phyloP scores from a whole-genome alignment of 2,329 filamentous ascomycete genomes.

The Neurospora crassa region DNA sequence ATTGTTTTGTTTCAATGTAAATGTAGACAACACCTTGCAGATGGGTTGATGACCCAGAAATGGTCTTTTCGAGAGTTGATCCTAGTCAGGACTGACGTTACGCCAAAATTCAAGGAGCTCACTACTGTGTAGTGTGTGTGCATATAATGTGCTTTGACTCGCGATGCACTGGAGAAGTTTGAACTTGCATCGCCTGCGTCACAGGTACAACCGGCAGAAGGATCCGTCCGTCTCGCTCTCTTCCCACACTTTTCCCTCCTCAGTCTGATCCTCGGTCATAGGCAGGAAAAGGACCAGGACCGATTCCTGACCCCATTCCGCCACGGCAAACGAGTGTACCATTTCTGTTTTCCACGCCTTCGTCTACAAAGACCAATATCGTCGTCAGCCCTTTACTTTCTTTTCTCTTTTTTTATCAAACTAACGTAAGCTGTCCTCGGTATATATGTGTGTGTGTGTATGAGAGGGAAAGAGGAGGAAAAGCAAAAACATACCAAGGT shows the following conservation, averaged over 20 bases:
- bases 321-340: conserved; percentile 10
- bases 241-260: neutral
- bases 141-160: too few relatives aligned
- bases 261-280: neutral
- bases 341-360: conserved; percentile 12
- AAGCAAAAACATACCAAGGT: conserved; percentile 9
- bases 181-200: too few relatives aligned
- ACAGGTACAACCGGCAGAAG: too few relatives aligned
- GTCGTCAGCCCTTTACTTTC: neutral
- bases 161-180: too few relatives aligned
- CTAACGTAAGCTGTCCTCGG: neutral
- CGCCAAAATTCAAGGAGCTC: neutral
- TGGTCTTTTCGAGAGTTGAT: neutral
- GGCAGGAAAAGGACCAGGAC: neutral
- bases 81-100: neutral
- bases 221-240: neutral
- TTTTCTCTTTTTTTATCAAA: neutral
- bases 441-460: too few relatives aligned
- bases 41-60: neutral
- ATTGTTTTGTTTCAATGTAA: neutral
- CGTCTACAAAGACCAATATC: conserved; percentile 2
- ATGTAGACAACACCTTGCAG: neutral
- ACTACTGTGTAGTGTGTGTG: neutral
- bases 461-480: neutral
- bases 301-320: conserved; percentile 1